Percentiles rank a stretch among this genome's conserved stretches.
Evolutionary conservation across 192 early-diverging fungal species (phyloP).

Genomic region (Coemansia sp.): DNA sequence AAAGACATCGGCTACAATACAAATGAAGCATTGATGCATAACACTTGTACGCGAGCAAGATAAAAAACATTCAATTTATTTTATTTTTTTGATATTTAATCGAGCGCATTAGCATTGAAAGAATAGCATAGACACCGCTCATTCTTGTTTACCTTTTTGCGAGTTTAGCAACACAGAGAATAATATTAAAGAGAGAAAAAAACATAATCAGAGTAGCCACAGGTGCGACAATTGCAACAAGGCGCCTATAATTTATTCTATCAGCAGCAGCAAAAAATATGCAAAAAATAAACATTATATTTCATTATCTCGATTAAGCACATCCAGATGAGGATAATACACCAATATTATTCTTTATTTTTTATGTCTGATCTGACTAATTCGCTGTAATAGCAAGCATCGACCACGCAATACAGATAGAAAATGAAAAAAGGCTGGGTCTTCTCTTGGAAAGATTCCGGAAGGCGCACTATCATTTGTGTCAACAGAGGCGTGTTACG

Average conservation of each 20-base stretch:
- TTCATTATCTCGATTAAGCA: conserved; percentile 2
- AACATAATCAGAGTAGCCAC: not conserved
- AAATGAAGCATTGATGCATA: not conserved
- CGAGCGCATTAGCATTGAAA: not conserved
- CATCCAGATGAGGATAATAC: not conserved
- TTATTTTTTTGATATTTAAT: not conserved
- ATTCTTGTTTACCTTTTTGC: not conserved
- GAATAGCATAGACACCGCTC: not conserved
- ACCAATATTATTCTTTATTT: not conserved
- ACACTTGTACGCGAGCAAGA: not conserved
- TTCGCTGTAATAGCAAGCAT: not conserved
- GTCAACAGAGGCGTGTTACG: not conserved
- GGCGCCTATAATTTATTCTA: not conserved
- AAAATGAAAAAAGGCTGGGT: not conserved
- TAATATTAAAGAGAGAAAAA: not conserved
- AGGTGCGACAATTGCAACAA: not conserved
- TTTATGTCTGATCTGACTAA: not conserved
- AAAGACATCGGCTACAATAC: not conserved
- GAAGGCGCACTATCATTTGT: not conserved
- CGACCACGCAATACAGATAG: not conserved
- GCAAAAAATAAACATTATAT: too few relatives aligned
- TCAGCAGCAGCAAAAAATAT: not conserved
- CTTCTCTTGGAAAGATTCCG: not conserved
- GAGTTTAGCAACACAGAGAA: not conserved
- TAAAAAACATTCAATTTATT: not conserved